A percentile compares a stretch with the other conserved stretches of the same genome.
phyloP scores from a whole-genome alignment of 2,329 filamentous ascomycete species.

The Fusarium drepaniforme region DNA sequence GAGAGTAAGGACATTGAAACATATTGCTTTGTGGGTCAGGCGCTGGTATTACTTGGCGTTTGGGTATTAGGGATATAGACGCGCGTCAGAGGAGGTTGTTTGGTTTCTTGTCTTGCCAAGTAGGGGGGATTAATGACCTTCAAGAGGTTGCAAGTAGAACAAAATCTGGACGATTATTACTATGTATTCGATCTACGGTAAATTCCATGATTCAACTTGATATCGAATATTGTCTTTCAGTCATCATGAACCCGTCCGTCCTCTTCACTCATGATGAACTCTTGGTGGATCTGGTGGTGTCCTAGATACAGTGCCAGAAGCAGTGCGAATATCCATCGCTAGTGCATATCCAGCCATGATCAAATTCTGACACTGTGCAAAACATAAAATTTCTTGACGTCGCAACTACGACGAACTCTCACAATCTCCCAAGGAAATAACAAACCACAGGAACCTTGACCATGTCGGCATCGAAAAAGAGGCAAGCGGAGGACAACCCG shows the following conservation, averaged over 20 bases:
- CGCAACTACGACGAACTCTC: conserved; percentile 22
- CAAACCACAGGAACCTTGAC: conserved; percentile 12
- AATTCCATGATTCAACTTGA: not conserved
- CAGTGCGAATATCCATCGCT: not conserved
- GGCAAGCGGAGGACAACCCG: conserved; percentile 64
- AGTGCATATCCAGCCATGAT: not conserved
- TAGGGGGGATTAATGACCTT: not conserved
- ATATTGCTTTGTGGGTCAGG: conserved; percentile 6
- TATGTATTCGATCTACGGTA: not conserved
- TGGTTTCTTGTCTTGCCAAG: not conserved
- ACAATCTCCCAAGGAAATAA: conserved; percentile 6
- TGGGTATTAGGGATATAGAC: conserved; percentile 18
- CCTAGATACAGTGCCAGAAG: conserved; percentile 15
- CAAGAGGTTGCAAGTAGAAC: not conserved
- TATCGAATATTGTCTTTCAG: not conserved
- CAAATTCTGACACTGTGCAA: conserved; percentile 34
- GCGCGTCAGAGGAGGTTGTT: conserved; percentile 6
- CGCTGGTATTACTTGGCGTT: conserved; percentile 31
- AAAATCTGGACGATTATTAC: not conserved
- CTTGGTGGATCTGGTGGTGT: conserved; percentile 18
- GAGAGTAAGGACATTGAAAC: not conserved
- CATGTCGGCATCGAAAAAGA: conserved; percentile 65
- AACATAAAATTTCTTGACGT: conserved; percentile 41
- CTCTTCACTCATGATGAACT: conserved; percentile 3
- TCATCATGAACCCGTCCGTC: conserved; percentile 20